These are phyloP conservation scores for Phialophora expanda DNA, from an alignment of 2,329 filamentous ascomycete genomes.

Conservation along the genomic window DNA sequence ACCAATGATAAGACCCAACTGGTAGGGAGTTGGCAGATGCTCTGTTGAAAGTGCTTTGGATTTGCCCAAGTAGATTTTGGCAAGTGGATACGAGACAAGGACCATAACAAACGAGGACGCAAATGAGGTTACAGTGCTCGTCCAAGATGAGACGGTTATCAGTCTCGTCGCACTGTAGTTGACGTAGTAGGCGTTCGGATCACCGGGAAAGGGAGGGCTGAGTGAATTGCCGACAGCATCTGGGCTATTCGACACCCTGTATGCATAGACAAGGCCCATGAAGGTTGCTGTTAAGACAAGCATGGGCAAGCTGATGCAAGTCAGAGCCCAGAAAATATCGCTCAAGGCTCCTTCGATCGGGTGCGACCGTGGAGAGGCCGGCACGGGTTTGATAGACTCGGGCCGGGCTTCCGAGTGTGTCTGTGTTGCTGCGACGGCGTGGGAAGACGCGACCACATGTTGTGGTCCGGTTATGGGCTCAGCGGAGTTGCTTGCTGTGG, in stretches of 20 bases:
- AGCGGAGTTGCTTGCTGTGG: background rate
- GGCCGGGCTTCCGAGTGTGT: background rate
- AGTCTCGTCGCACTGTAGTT: conserved; percentile 11
- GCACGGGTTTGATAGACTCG: background rate
- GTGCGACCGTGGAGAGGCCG: background rate
- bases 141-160: conserved; percentile 8
- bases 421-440: background rate
- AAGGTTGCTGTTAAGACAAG: conserved; percentile 2
- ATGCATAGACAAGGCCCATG: conserved; percentile 2
- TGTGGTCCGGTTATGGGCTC: background rate
- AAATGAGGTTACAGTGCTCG: conserved; percentile 10
- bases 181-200: conserved; percentile 5
- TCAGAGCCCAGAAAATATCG: conserved; percentile 6
- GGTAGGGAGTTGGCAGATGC: background rate
- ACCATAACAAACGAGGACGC: conserved; percentile 9
- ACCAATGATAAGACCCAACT: background rate
- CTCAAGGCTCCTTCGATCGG: background rate
- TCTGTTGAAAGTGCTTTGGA: background rate
- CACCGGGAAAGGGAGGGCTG: background rate
- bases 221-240: background rate
- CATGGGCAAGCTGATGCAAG: conserved; percentile 8
- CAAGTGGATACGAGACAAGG: conserved; percentile 1
- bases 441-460: background rate
- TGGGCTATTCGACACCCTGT: background rate
- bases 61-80: conserved; percentile 3